Evolutionary conservation across 2,329 filamentous ascomycete species (phyloP), one percentile per base, ranked within the genome.

Genomic region (Trichoderma pleuroti): DNA sequence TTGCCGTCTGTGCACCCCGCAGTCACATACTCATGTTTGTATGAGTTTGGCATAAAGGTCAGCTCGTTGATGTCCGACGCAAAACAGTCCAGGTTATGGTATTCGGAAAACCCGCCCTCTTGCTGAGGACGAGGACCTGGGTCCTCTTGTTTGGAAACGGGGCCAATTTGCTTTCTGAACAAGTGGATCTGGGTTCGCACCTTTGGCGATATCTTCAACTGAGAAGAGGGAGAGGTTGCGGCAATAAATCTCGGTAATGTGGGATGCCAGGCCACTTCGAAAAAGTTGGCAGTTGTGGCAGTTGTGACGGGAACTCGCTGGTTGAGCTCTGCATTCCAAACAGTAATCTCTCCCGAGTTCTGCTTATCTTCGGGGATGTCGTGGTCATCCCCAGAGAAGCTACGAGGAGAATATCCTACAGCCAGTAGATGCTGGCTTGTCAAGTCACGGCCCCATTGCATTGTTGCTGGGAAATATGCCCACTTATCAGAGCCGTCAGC

Each of bases 261-360:
- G 0, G 89, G 88, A 74, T 91, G 89, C 89, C 89, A 91, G 0
- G 84, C 80, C 2, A 90, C 86, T 74, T 91, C 89, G 57, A 91
- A 91, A 2, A 90, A 87, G 70, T 91, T 91, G 59, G 87, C 84
- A 0, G 84, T 85, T 0, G 84, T 84, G 1, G 83, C 85, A 4
- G 85, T 84, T 24, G 82, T 79, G 4, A 91, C 82, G 5, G 80
- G 81, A 57, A 89, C 79, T 57, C 82, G 80, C 11, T 80, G 76
- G 11, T 81, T 81, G 2, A 79, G 80, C 0, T 77, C 68, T 0
- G 85, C 84, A 75, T 91, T 83, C 87, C 88, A 91, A 1, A 91
- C 77, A 52, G 86, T 86, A 4, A 91, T 83, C 74, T 90, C 88
- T 11, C 89, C 89, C 0, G 87, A 84, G 63, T 87, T 83, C n/a